Percentiles rank a stretch among this genome's conserved stretches.
Conservation (phyloP, 192 early-diverging fungal genomes). For the Coemansia sp. region DNA sequence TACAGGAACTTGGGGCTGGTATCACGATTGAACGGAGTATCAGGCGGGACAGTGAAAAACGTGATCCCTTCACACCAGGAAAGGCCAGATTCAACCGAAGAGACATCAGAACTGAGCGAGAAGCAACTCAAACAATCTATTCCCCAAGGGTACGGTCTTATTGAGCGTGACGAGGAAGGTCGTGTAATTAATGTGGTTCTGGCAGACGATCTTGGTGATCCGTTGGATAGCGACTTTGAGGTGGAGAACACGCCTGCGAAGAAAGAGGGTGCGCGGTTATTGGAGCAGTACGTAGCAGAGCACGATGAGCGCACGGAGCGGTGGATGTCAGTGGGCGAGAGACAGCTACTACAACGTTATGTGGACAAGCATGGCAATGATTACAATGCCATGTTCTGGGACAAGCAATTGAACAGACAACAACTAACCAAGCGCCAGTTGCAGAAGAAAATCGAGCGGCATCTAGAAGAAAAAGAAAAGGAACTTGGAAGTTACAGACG, state of each 20-base stretch:
- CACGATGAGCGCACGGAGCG: slow-evolving; percentile 40
- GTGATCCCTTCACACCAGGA: slow-evolving; percentile 13
- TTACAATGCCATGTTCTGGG: slow-evolving; percentile 79
- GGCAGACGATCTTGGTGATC: slow-evolving; percentile 54
- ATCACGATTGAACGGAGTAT: slow-evolving; percentile 62
- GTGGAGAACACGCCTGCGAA: slow-evolving; percentile 51
- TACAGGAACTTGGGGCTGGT: slow-evolving; percentile 71
- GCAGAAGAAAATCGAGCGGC: slow-evolving; percentile 58
- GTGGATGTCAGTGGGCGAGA: slow-evolving; percentile 59
- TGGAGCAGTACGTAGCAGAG: slow-evolving; percentile 56
- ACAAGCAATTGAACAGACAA: slow-evolving; percentile 66
- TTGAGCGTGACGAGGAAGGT: slow-evolving; percentile 76
- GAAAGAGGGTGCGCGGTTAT: slow-evolving; percentile 58
- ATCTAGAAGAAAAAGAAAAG: slow-evolving; percentile 43
- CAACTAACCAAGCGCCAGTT: slow-evolving; percentile 68
- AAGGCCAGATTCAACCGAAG: slow-evolving; percentile 4
- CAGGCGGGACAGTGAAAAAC: slow-evolving; percentile 55
- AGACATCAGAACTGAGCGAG: slow-evolving; percentile 14
- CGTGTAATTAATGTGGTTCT: slow-evolving; percentile 70
- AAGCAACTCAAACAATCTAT: slow-evolving; percentile 58
- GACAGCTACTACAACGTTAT: slow-evolving; percentile 57
- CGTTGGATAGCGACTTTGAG: slow-evolving; percentile 53
- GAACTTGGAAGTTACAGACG: slow-evolving; percentile 12
- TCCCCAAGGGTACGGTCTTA: slow-evolving; percentile 70
- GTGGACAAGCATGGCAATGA: slow-evolving; percentile 71